phyloP scores from a whole-genome alignment of 1,284 basidiomycete species.

The Trametes pubescens region DNA sequence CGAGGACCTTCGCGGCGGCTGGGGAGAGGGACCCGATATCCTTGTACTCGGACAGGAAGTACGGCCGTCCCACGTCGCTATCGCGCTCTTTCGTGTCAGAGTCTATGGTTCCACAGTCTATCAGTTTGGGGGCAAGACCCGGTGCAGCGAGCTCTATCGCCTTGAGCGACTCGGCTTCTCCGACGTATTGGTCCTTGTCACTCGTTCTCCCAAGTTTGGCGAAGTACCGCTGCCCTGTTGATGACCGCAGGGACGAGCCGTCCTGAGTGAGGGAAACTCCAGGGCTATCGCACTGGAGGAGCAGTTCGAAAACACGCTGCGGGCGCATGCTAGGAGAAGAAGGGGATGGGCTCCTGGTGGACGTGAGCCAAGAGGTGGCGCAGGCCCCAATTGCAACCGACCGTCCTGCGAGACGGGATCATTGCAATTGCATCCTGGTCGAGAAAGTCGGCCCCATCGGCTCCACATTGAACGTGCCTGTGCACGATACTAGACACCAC shows the following conservation, averaged over 20 bases:
- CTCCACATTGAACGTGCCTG: conserved; percentile 38
- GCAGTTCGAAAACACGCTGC: conserved; percentile 47
- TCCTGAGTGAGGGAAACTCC: conserved; percentile 51
- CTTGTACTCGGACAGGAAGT: conserved; percentile 81
- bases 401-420: too few species aligned
- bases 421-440: too few species aligned
- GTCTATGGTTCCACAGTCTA: conserved; percentile 58
- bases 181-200: conserved; percentile 72
- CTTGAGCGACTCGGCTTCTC: conserved; percentile 77
- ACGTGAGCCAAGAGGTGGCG: too few species aligned
- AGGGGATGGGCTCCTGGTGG: too few species aligned
- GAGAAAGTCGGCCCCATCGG: conserved; percentile 47
- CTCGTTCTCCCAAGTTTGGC: conserved; percentile 61
- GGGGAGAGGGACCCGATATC: conserved; percentile 59
- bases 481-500: not conserved
- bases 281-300: conserved; percentile 59
- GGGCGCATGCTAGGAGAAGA: conserved; percentile 19
- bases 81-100: conserved; percentile 41
- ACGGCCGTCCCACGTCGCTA: conserved; percentile 56
- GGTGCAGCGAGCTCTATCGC: conserved; percentile 72
- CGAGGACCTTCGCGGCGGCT: conserved; percentile 60
- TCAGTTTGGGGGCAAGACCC: conserved; percentile 69
- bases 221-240: conserved; percentile 65
- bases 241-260: conserved; percentile 47
- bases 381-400: too few species aligned